Base-by-base conservation (phyloP, 2,329 filamentous ascomycete species). In the Penicillium hesseltinei region DNA sequence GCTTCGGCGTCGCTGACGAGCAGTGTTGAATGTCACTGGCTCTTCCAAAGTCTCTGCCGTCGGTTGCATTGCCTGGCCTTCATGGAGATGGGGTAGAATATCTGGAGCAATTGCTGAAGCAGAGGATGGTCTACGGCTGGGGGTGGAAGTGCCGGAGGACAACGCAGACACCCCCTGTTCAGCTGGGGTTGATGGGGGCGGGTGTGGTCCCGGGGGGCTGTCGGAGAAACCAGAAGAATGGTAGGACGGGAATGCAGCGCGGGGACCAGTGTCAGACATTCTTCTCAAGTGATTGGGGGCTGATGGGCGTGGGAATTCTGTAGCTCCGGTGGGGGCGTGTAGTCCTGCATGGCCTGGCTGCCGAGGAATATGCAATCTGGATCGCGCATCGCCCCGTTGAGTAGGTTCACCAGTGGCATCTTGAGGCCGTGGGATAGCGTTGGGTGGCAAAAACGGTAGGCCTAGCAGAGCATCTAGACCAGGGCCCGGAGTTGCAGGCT, bases 151-250 rank as follows among this genome's bases (percentile, higher is more conserved):
- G 17, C 81, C 80, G 19, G 82, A 85, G 46, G 78, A 83, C 58
- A 79, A 79, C 21, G 78, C 78, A 58, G 80, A 85, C 43, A 85
- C 70, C 21, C 81, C 81, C 29, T 80, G 79, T 49, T 84, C 85
- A 15, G 85, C 84, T 21, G 85, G 85, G 2, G 85, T 87, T 2
- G 84, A 85, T 6, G 85, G 85, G 45, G 85, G 85, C 45, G 85
- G 85, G 57, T 83, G 76, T 46, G 85, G 83, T 19, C 84, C 82
- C 19, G 80, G 77, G 10, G 83, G 81, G 36, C 81, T 82, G 61
- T 85, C 83, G n/a, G 81, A 79, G 42, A 81, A 65, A 5, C 77
- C 75, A 33, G 78, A 78, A 63, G 72, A 71, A 60, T 79, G 60
- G 66, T 77, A 64, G 70, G 69, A 67, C 3, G 61, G 51, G 23